A percentile compares a stretch with the other conserved stretches of the same genome.
These are phyloP conservation scores for Phytomonas sp. DNA, from an alignment of 208 protist genomes.

Conservation along the genomic window DNA sequence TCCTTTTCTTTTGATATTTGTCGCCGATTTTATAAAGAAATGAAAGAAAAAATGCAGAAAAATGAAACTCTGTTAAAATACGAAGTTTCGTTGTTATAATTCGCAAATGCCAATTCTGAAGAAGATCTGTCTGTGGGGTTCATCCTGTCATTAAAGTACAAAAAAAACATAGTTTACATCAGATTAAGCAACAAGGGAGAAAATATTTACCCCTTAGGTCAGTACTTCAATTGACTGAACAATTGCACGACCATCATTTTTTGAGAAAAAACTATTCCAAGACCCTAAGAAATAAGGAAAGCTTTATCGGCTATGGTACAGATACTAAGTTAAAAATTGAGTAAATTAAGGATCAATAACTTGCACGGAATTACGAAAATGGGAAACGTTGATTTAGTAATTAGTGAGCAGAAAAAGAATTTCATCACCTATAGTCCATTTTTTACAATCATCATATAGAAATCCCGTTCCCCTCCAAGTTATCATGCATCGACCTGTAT, in stretches of 20 bases:
- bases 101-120: not conserved
- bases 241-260: not conserved
- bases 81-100: not conserved
- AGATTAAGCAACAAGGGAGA: not conserved
- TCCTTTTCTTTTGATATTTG: constrained; percentile 11
- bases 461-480: constrained; percentile 19
- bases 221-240: not conserved
- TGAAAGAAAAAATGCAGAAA: not conserved
- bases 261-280: not conserved
- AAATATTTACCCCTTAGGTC: not conserved
- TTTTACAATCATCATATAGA: constrained; percentile 1
- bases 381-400: not conserved
- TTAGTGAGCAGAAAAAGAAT: not conserved
- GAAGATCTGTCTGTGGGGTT: not conserved
- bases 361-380: not conserved
- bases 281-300: not conserved
- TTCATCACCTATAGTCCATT: not conserved
- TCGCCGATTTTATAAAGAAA: constrained; percentile 10
- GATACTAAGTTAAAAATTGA: not conserved
- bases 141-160: not conserved
- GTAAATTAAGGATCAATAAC: not conserved
- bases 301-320: not conserved
- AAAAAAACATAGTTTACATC: not conserved
- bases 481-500: constrained; percentile 71
- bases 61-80: not conserved